Evolutionary conservation across 2,329 filamentous ascomycete species (phyloP).

Genomic region (Trichoderma lentiforme): DNA sequence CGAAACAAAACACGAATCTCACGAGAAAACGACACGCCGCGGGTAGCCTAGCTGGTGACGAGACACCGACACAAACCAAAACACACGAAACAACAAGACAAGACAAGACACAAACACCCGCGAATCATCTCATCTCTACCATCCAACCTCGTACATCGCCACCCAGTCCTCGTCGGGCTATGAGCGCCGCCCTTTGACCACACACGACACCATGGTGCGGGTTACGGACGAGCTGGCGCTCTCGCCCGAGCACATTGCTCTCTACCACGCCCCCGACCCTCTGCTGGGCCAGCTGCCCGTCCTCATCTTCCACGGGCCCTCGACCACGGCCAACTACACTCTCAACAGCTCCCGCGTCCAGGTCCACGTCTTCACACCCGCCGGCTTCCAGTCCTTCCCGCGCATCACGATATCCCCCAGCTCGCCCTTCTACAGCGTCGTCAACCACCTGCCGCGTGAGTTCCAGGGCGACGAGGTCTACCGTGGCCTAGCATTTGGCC

Average conservation of each 20-base stretch:
- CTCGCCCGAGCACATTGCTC: slow-evolving; percentile 74
- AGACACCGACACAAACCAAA: neutral
- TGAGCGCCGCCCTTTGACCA: slow-evolving; percentile 30
- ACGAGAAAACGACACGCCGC: neutral
- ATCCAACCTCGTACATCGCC: neutral
- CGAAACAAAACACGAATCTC: neutral
- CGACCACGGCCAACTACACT: slow-evolving; percentile 82
- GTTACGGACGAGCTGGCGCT: slow-evolving; percentile 75
- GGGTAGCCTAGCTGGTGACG: neutral
- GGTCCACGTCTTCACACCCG: slow-evolving; percentile 85
- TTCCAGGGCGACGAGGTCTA: slow-evolving; percentile 94
- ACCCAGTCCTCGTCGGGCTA: slow-evolving; percentile 11
- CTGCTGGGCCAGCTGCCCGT: slow-evolving; percentile 77
- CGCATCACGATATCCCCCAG: slow-evolving; percentile 91
- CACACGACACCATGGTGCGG: slow-evolving; percentile 72
- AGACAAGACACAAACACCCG: neutral
- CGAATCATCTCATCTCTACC: neutral
- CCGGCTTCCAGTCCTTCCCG: slow-evolving; percentile 84
- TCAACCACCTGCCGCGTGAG: slow-evolving; percentile 85
- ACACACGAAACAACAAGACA: neutral
- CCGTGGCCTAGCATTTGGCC: slow-evolving; percentile 83
- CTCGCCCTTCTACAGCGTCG: slow-evolving; percentile 85
- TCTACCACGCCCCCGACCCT: slow-evolving; percentile 87
- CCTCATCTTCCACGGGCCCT: slow-evolving; percentile 87
- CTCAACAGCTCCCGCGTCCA: slow-evolving; percentile 91